Evolutionary conservation across 2,329 filamentous ascomycete genomes (phyloP), one percentile per base, ranked within the genome.

Genomic region (Neonectria ditissima): DNA sequence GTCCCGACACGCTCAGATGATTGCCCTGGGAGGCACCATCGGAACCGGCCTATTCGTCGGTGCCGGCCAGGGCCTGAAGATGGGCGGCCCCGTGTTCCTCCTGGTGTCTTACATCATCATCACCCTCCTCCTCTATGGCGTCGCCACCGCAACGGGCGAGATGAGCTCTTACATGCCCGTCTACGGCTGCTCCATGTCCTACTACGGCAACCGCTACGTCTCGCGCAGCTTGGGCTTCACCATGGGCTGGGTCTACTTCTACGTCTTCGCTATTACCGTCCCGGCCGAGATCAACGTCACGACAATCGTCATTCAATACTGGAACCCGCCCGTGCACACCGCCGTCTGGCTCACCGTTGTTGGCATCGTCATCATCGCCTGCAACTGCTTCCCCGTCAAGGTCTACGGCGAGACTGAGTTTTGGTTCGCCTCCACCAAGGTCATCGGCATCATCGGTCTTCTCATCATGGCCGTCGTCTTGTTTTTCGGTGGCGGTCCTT

Each of bases 361-460:
- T 67, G 74, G 79, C 37, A 65, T 74, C 34, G 69, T 76, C 26
- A 79, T 80, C 74, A 72, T 81, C n/a, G 41, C 76, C 6, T 65
- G 78, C 34, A 81, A 81, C 61, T 79, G 76, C 57, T 71, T 81
- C 22, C 79, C 79, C 7, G 80, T 81, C 39, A 75, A 81, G 28
- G 77, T 83, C 20, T 87, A 85, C 66, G 85, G 84, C 16, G 85
- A 87, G 64, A 80, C 84, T 48, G 85, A 87, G 66, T 84, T 86
- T 68, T 75, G 75, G 45, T 83, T 84, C 63, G 82, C 81, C 22
- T 80, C 81, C 9, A 76, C 85, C 68, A 86, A 86, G 68, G 76
- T 86, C 39, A 79, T 78, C 6, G 83, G 82, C 5, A 84, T 86
- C 60, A 68, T 86, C 44, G 83, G 82, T 0, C 73, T 86, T 43